Base-by-base conservation (phyloP, 108 stramenopile species). In the Pseudonitzschia delicatissima region DNA sequence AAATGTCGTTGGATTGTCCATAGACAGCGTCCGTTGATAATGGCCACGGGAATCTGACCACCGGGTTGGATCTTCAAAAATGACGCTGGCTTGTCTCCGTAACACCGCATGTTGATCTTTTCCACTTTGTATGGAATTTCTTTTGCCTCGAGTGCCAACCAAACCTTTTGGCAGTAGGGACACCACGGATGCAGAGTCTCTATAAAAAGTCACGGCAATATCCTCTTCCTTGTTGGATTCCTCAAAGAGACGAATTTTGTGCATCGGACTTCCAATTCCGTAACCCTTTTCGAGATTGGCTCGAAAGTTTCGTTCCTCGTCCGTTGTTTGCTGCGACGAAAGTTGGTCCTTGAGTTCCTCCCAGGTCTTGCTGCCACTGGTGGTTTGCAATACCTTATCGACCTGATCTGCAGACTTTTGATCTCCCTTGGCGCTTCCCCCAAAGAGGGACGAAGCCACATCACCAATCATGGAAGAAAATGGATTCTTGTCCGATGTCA, bases 71-170 rank as follows among this genome's bases (percentile, higher is more conserved):
- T 45, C 5, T 67, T 40, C n/a, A 74, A 50, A 66, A 92, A 92
- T 9, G 72, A 73, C 15, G 80, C 66, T 8, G 91, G 82, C 62
- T 92, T 92, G 27, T 87, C 83, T 47, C 91, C 91, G 42, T 92
- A 92, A 68, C 94, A 97, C 28, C 93, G 66, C 94, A 97, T 95
- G 66, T 95, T 95, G 23, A 97, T 72, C 72, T 92, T 91, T 63
- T 92, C 87, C 12, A 97, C 78, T 25, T 73, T 60, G 67, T 97
- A 96, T 39, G 94, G 94, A 26, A 97, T 92, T 29, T 82, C 69
- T 57, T 94, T 94, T 57, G 88, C 79, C 64, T 97, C 96, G 26
- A 91, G 61, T 3, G 78, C 73, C 64, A 85, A 66, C 90, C 90
- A 91, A 13, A 87, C 92, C 66, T 96, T 96, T 48, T 94, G 87